Evolutionary conservation across 2,329 filamentous ascomycete genomes (phyloP), one percentile per base, ranked within the genome.

Genomic region (Ophiobolus disseminans): DNA sequence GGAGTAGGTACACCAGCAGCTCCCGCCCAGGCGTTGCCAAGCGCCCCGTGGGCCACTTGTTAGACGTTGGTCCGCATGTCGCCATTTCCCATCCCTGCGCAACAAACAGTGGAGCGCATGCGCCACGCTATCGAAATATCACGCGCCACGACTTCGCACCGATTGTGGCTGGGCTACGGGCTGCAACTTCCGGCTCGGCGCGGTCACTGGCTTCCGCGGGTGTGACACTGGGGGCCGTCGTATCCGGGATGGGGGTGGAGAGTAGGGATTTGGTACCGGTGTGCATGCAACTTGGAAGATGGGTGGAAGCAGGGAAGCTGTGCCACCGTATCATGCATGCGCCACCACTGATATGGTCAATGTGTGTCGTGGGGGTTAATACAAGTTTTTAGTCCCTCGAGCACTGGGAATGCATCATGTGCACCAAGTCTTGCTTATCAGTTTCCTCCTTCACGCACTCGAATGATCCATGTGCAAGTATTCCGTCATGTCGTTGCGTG

Each of bases 111-210:
- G 37, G 34, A 39, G 45, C 14, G 16, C 36, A 50, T 52, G 54
- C 51, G 54, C 50, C 51, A 60, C 40, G 41, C n/a, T 47, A 32
- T 43, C 26, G 36, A 45, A 45, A 44, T 41, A 19, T 44, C 34
- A 31, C 35, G 31, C 48, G 53, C 53, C 50, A 57, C 53, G 37
- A 8, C 23, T 17, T 13, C 32, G 42, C 39, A 39, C 20, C 16
- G 38, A 22, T 46, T 49, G 48, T 53, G 50, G 53, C 44, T 49
- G 38, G 45, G 45, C 23, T 47, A 43, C 41, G 44, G 38, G 38
- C n/a, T 17, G 13, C 16, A 9, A 10, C 10, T 19, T 28, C 48
- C 48, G 52, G 38, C 50, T 54, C 23, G 48, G 53, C 50, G 39
- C 34, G 38, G 19, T 26, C 19, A 3, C 34, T 39, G 13, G 25